Base-by-base conservation (phyloP, 2,329 filamentous ascomycete genomes). In the Trichophyton mentagrophytes region DNA sequence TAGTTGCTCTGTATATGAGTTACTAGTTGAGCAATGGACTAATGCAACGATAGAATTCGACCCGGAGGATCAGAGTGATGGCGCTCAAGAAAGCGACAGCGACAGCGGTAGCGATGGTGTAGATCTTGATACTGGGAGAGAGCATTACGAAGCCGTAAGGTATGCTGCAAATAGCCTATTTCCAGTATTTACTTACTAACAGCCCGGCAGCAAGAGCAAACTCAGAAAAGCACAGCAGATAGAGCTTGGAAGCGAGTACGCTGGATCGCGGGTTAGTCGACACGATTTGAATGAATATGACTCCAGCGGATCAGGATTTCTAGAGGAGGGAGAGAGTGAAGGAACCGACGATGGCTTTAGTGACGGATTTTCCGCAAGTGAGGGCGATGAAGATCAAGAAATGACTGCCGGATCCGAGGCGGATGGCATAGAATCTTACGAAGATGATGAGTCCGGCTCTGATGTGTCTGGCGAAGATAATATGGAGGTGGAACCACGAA, bases 111-210 rank as follows among this genome's bases (percentile, higher is more conserved):
- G 77, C 58, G 82, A 79, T 51, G 63, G 64, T 3, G 74, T 73
- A 22, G 72, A 67, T 46, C 73, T 80, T 66, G 77, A 71, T 9
- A 74, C 82, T 63, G 90, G 87, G 20, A 87, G 91, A 36, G 92
- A 96, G 68, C 92, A 97, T 71, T 97, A 97, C 70, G 82, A 88
- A 49, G 74, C 81, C 59, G 89, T 96, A 36, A 87, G 86, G 80
- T 87, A 76, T 61, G 78, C 8, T 3, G 44, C 8, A 27, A 57
- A 1, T 17, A 33, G 27, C 8, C 5, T 27, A 58, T 56, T 9
- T 44, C 58, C 60, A 65, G 38, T 59, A n/a, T 27, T 49, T 49
- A 9, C 27, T 57, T 30, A 27, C 22, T 47, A 33, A 47, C 6
- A 22, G 36, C 3, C 38, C 17, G 60, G 63, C 63, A 86, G 85